Conservation (phyloP, 2,329 filamentous ascomycete genomes). For the Aureobasidium musti region DNA sequence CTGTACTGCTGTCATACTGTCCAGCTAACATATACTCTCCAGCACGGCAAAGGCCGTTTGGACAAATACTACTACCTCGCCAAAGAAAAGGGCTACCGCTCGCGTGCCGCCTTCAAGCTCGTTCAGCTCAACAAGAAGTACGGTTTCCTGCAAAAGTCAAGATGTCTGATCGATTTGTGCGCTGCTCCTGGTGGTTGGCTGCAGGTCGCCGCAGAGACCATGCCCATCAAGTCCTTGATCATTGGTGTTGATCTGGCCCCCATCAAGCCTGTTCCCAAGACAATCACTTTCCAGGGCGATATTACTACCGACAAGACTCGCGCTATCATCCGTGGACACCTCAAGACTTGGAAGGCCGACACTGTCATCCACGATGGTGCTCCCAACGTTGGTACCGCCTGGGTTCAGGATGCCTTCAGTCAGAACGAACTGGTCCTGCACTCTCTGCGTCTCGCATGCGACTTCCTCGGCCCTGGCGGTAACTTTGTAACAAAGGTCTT, state of each 20-base stretch:
- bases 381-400: constrained; percentile 95
- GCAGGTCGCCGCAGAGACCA: constrained; percentile 92
- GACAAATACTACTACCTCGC: constrained; percentile 99
- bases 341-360: constrained; percentile 96
- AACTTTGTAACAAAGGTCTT: constrained; percentile 98
- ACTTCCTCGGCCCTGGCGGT: constrained; percentile 85
- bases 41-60: constrained; percentile 93
- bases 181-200: constrained; percentile 96
- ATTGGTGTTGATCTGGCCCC: constrained; percentile 91
- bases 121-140: constrained; percentile 99
- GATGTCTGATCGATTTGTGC: constrained; percentile 94
- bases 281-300: constrained; percentile 95
- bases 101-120: constrained; percentile 94
- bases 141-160: constrained; percentile 95
- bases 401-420: constrained; percentile 97
- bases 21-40: constrained; percentile 6
- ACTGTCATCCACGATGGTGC: constrained; percentile 95
- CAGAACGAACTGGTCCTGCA: constrained; percentile 92
- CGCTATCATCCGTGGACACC: constrained; percentile 80
- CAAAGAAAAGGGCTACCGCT: constrained; percentile 97
- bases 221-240: constrained; percentile 87
- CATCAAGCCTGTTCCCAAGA: constrained; percentile 92
- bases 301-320: constrained; percentile 97
- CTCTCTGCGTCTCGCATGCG: constrained; percentile 88
- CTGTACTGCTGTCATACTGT: constrained; percentile 12